Evolutionary conservation across 2,329 filamentous ascomycete genomes (phyloP).

Genomic region (Neocucurbitaria cava): DNA sequence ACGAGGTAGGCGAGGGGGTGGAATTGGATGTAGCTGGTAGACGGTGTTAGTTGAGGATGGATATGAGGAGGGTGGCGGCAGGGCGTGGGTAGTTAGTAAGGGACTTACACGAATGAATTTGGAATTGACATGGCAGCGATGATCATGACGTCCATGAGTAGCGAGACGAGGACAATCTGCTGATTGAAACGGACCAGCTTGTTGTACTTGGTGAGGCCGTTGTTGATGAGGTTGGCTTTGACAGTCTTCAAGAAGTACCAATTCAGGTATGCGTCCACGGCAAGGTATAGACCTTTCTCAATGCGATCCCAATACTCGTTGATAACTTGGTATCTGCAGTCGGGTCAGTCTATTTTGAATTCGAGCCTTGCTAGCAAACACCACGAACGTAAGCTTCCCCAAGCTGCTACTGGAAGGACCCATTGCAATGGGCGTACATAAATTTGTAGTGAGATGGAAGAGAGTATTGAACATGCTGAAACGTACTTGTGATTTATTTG

Average conservation of each 20-base stretch:
- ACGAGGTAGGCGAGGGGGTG: slow-evolving; percentile 59
- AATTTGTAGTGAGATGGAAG: background rate
- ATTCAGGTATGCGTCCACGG: slow-evolving; percentile 48
- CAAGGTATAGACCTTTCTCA: slow-evolving; percentile 48
- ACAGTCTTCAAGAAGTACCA: slow-evolving; percentile 54
- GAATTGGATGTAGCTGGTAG: slow-evolving; percentile 55
- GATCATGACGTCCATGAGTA: slow-evolving; percentile 59
- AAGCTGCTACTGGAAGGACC: no score
- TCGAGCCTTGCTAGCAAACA: no score
- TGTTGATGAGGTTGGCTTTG: slow-evolving; percentile 55
- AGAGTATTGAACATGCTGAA: background rate
- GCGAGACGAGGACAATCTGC: slow-evolving; percentile 57
- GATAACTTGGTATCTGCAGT: slow-evolving; percentile 33
- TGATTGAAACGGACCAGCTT: slow-evolving; percentile 60
- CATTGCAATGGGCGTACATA: background rate
- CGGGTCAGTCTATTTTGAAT: background rate
- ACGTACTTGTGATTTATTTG: slow-evolving; percentile 35
- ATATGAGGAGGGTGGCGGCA: no score
- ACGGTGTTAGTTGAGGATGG: no score
- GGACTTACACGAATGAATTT: slow-evolving; percentile 55
- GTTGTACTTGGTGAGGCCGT: slow-evolving; percentile 60
- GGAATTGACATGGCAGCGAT: slow-evolving; percentile 57
- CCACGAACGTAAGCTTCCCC: no score
- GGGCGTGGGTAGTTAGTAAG: no score
- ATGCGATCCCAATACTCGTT: slow-evolving; percentile 51